Evolutionary conservation across 345 rosid genomes (phyloP), one percentile per base, ranked within the genome.

Genomic region (Salix brachista): DNA sequence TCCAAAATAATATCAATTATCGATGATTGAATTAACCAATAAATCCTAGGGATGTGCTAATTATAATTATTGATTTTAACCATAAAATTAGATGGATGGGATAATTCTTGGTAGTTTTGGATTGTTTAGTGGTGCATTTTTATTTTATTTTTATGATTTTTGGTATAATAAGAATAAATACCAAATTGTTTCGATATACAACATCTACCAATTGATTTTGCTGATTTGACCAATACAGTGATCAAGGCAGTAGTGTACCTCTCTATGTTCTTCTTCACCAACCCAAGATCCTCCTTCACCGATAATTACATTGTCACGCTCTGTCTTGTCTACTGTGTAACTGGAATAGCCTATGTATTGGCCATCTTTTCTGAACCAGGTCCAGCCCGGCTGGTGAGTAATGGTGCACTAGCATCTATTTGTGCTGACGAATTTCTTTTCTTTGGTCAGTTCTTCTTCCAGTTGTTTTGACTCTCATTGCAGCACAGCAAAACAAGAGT

Each of bases 371-470:
- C 92, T 19, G 91, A 92, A 76, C 88, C 88, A 3, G 90, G 97
- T 64, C 84, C 99, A 3, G 94, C 99, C 4, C 99, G 93, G 87
- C 89, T 96, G 88, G 99, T 96, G 74, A 93, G 97, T 83, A 52
- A 48, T 56, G 41, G 34, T 61, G 70, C 32, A 21, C 21, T 19
- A 21, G 19, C n/a, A 30, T 65, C 75, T 71, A 1, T 52, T 71
- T 72, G 56, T 6, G 61, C 64, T 77, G 41, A 83, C 77, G 11
- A 67, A 69, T 19, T 72, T 66, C 10, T 30, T 72, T 78, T 56
- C 71, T 62, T 85, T 94, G 92, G 91, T 88, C 98, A 1, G 99
- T 96, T 82, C 95, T 96, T 82, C 95, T 96, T 85, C 99, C 97
- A 0, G 97, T 96, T 26, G 97, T 96, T 82, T 88, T 92, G 81